Conservation (phyloP, 192 early-diverging fungal genomes). For the Ramicandelaber brevisporus region DNA sequence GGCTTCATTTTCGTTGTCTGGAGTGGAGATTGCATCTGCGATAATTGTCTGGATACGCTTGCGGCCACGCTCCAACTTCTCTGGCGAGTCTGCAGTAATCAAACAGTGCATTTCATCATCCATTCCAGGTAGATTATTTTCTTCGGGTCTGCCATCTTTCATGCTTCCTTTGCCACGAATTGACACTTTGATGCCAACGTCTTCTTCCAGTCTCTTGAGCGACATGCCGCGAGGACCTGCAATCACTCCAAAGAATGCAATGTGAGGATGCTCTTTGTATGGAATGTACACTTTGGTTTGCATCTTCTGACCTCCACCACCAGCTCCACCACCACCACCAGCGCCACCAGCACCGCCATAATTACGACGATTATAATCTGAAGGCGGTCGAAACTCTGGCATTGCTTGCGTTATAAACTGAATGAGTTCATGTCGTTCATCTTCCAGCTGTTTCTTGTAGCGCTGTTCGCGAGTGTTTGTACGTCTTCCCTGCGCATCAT, state of each 20-base stretch:
- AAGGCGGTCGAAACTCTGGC: constrained; percentile 65
- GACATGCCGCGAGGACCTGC: constrained; percentile 95
- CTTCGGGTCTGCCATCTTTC: constrained; percentile 67
- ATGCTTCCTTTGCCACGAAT: constrained; percentile 90
- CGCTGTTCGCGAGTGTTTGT: constrained; percentile 84
- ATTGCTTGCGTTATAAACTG: constrained; percentile 48
- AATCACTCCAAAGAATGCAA: constrained; percentile 92
- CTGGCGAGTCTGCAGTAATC: constrained; percentile 68
- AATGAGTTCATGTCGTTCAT: constrained; percentile 73
- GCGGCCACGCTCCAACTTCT: constrained; percentile 62
- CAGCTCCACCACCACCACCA: no score
- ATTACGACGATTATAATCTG: constrained; percentile 65
- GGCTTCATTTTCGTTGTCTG: constrained; percentile 86
- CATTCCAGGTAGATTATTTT: constrained; percentile 26
- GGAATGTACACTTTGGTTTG: constrained; percentile 93
- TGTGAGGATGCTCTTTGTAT: constrained; percentile 80
- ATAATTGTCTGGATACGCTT: constrained; percentile 81
- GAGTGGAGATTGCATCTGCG: constrained; percentile 70
- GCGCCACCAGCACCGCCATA: no score
- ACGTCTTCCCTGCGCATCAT: constrained; percentile 83
- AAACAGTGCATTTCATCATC: constrained; percentile 81
- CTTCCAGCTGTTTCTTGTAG: constrained; percentile 74
- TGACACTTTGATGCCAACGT: constrained; percentile 84
- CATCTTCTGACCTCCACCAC: no score
- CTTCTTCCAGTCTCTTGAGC: constrained; percentile 81